These are phyloP conservation scores for Sisymbrium irio DNA, from an alignment of 345 rosid species.

Conservation along the genomic window DNA sequence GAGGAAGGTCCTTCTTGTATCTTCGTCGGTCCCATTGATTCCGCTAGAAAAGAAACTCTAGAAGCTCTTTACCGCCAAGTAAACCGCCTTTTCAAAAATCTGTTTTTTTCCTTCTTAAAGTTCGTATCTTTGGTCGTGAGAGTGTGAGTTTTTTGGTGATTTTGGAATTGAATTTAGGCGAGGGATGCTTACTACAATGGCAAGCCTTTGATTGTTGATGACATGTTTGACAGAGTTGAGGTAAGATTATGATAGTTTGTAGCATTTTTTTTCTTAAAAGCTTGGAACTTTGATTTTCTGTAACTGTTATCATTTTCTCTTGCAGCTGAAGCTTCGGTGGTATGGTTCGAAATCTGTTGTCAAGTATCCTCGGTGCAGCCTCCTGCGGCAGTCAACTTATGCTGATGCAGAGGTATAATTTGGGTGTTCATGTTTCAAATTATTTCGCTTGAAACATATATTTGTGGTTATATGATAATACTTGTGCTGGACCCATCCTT, in stretches of 20 bases:
- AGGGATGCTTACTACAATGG: slow-evolving; percentile 87
- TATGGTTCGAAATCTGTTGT: slow-evolving; percentile 90
- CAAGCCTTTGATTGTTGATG: slow-evolving; percentile 79
- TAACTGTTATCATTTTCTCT: not conserved
- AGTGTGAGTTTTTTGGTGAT: not conserved
- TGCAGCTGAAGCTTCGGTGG: slow-evolving; percentile 77
- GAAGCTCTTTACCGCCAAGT: slow-evolving; percentile 92
- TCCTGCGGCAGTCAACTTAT: slow-evolving; percentile 74
- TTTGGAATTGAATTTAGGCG: slow-evolving; percentile 44
- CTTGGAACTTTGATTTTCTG: not conserved
- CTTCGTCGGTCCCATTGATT: slow-evolving; percentile 85
- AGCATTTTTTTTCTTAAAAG: too few species aligned
- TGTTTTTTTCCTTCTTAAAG: not conserved
- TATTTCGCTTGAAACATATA: not conserved
- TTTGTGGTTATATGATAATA: not conserved
- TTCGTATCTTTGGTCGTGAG: not conserved
- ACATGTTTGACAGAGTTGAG: slow-evolving; percentile 99
- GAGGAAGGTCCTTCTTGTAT: slow-evolving; percentile 82
- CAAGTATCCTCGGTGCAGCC: slow-evolving; percentile 97
- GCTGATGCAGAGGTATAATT: slow-evolving; percentile 91
- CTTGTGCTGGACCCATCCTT: not conserved
- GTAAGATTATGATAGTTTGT: too few species aligned
- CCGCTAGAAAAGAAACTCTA: slow-evolving; percentile 81
- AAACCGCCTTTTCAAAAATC: not conserved
- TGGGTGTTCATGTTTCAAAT: slow-evolving; percentile 11